These are phyloP conservation scores for Warburgia ugandensis DNA, from an alignment of 164 flowering plant genomes.

Conservation along the genomic window DNA sequence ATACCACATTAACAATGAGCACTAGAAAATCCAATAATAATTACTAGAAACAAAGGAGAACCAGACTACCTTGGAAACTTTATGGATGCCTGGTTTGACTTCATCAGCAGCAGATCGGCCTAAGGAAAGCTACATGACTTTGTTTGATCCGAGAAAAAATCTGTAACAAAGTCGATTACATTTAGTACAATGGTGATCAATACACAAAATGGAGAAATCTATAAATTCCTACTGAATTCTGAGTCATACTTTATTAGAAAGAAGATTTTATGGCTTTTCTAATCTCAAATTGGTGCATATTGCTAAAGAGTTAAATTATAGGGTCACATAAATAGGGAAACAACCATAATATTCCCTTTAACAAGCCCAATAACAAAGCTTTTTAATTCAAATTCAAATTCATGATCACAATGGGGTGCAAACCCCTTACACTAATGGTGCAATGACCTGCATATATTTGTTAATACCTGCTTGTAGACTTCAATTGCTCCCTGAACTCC, in stretches of 20 bases:
- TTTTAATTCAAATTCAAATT: background rate
- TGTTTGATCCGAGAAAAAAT: constrained; percentile 90
- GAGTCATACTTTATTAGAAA: background rate
- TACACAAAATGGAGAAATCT: background rate
- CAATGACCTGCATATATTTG: background rate
- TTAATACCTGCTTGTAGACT: constrained; percentile 52
- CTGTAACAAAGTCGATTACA: constrained; percentile 22
- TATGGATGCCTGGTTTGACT: constrained; percentile 52
- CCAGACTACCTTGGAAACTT: constrained; percentile 62
- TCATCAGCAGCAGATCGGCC: constrained; percentile 87
- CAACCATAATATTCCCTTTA: background rate
- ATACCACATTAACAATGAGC: too few species aligned
- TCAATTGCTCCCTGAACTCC: constrained; percentile 75
- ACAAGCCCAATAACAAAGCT: background rate
- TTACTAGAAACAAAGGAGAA: background rate
- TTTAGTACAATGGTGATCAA: background rate
- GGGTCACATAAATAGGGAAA: background rate
- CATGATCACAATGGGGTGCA: too few species aligned
- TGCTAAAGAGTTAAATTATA: too few species aligned
- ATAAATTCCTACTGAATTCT: background rate
- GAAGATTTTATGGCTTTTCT: too few species aligned
- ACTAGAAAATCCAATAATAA: background rate
- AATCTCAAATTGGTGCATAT: too few species aligned
- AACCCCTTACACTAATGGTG: too few species aligned
- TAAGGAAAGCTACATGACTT: constrained; percentile 82